A percentile compares a stretch with the other conserved stretches of the same genome.
phyloP scores from a whole-genome alignment of 768 basidiomycete genomes.

The Royoungia palumana region DNA sequence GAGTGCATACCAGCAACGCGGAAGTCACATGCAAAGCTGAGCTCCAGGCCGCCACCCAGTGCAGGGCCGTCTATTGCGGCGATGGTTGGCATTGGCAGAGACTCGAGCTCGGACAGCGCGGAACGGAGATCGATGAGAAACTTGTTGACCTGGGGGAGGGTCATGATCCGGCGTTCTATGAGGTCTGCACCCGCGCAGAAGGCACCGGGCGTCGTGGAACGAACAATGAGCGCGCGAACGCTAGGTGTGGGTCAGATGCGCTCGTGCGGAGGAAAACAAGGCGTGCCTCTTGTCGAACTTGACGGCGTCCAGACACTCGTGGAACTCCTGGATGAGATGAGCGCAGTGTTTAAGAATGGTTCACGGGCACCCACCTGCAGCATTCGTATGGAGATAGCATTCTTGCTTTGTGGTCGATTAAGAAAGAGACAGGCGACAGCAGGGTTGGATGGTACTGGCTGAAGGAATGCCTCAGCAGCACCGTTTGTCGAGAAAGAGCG shows the following conservation, averaged over 20 bases:
- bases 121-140: constrained; percentile 77
- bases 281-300: constrained; percentile 64
- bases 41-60: constrained; percentile 88
- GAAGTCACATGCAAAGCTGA: constrained; percentile 86
- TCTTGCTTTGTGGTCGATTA: constrained; percentile 79
- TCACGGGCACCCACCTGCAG: constrained; percentile 49
- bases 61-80: constrained; percentile 93
- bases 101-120: constrained; percentile 73
- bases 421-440: constrained; percentile 75
- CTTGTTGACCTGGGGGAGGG: constrained; percentile 62
- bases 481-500: constrained; percentile 21
- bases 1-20: constrained; percentile 74
- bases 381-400: constrained; percentile 77
- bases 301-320: constrained; percentile 61
- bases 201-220: constrained; percentile 68
- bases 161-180: constrained; percentile 80
- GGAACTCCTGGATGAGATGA: constrained; percentile 54
- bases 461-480: constrained; percentile 41
- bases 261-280: not conserved
- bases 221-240: constrained; percentile 77
- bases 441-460: constrained; percentile 50
- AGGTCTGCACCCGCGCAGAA: constrained; percentile 96
- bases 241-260: constrained; percentile 33
- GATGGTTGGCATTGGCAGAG: constrained; percentile 83
- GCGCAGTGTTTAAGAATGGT: not conserved